Percentiles rank a stretch among this genome's conserved stretches.
Conservation (phyloP, 208 protist species). For the Vickermania ingenoplastis region DNA sequence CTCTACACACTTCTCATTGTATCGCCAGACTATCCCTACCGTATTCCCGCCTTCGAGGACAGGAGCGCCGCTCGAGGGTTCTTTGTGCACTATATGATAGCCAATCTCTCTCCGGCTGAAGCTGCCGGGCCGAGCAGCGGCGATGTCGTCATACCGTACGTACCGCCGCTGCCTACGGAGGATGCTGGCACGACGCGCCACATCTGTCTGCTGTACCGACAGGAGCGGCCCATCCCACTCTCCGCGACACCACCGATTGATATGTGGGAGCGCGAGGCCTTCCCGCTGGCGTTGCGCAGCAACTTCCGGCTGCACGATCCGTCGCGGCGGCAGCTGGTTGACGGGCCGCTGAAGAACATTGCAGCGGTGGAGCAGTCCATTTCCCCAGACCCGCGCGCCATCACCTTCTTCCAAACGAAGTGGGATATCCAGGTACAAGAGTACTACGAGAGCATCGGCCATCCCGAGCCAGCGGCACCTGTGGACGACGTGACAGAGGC, state of each 20-base stretch:
- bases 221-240: slow-evolving; percentile 25
- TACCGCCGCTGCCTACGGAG: slow-evolving; percentile 82
- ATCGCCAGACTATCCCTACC: slow-evolving; percentile 86
- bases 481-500: slow-evolving; percentile 68
- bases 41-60: slow-evolving; percentile 39
- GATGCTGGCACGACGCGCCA: slow-evolving; percentile 81
- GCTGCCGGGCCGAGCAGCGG: slow-evolving; percentile 10
- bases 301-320: slow-evolving; percentile 59
- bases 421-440: slow-evolving; percentile 92
- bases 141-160: slow-evolving; percentile 72
- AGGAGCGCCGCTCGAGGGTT: slow-evolving; percentile 39
- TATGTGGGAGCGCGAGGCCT: slow-evolving; percentile 30
- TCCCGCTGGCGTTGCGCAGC: slow-evolving; percentile 32
- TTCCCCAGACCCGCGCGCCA: slow-evolving; percentile 37
- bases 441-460: slow-evolving; percentile 67
- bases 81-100: slow-evolving; percentile 84
- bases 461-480: slow-evolving; percentile 67
- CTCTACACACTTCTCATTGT: slow-evolving; percentile 79
- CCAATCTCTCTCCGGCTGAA: slow-evolving; percentile 33
- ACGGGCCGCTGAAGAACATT: slow-evolving; percentile 21
- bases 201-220: slow-evolving; percentile 76
- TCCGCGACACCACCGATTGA: not conserved
- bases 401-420: slow-evolving; percentile 84
- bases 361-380: slow-evolving; percentile 42
- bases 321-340: slow-evolving; percentile 5